Conservation (phyloP, 73 alveolate species). For the Tetrahymena elliotti region DNA sequence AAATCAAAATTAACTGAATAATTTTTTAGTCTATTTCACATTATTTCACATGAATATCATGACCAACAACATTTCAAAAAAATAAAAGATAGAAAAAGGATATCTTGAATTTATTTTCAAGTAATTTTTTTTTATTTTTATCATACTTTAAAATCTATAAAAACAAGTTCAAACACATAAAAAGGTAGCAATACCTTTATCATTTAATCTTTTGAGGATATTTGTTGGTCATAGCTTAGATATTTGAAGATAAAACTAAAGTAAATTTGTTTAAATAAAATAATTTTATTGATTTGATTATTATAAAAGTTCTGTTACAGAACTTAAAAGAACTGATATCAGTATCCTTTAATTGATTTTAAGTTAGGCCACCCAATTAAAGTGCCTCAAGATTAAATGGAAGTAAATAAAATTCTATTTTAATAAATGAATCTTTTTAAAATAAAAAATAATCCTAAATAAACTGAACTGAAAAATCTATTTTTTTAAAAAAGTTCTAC, state of each 20-base stretch:
- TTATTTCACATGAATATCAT: not conserved
- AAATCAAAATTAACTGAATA: no score
- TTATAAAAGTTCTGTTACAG: not conserved
- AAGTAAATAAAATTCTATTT: not conserved
- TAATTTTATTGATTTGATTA: not conserved
- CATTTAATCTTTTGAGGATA: not conserved
- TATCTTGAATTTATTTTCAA: not conserved
- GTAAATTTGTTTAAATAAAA: not conserved
- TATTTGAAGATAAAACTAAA: not conserved
- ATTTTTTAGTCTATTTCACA: no score
- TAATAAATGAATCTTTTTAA: not conserved
- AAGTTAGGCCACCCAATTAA: not conserved
- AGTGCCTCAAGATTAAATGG: not conserved
- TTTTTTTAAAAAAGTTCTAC: not conserved
- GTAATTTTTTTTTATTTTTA: not conserved
- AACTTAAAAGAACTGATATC: not conserved
- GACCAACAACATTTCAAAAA: not conserved
- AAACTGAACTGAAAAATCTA: not conserved
- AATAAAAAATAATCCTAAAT: not conserved
- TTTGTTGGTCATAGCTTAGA: not conserved
- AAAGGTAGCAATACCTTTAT: not conserved
- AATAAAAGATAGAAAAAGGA: not conserved
- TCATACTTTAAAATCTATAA: no score
- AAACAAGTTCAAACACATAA: not conserved
- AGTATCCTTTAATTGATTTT: not conserved